A percentile compares a stretch with the other conserved stretches of the same genome.
phyloP scores from a whole-genome alignment of 768 basidiomycete species.

The Mycena kentingensis region DNA sequence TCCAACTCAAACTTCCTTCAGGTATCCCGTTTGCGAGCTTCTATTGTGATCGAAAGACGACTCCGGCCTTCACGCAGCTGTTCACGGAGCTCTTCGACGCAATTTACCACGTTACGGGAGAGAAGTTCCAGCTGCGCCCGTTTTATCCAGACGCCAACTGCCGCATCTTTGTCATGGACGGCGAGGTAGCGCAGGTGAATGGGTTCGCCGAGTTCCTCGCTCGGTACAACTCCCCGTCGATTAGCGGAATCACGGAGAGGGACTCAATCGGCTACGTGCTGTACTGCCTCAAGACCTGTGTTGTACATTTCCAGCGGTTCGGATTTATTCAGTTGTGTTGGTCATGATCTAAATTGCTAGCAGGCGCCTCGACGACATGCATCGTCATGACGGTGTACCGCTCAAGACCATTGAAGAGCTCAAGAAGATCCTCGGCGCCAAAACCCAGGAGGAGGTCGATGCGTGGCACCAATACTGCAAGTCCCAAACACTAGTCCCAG shows the following conservation, averaged over 20 bases:
- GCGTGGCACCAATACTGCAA: slow-evolving; percentile 22
- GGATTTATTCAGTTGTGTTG: background rate
- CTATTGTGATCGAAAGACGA: slow-evolving; percentile 21
- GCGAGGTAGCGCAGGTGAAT: slow-evolving; percentile 5
- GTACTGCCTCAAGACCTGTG: slow-evolving; percentile 8
- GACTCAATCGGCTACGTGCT: background rate
- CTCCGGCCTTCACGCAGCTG: slow-evolving; percentile 14
- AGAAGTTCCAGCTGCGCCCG: slow-evolving; percentile 11
- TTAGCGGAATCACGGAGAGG: slow-evolving; percentile 1
- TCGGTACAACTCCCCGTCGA: slow-evolving; percentile 1
- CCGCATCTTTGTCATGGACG: slow-evolving; percentile 7
- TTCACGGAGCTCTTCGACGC: slow-evolving; percentile 17
- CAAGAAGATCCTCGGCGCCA: slow-evolving; percentile 17
- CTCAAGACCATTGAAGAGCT: slow-evolving; percentile 12
- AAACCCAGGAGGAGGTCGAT: slow-evolving; percentile 15
- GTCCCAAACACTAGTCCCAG: background rate
- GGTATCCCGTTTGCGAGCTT: slow-evolving; percentile 20
- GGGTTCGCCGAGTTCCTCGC: slow-evolving; percentile 3
- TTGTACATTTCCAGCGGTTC: slow-evolving; percentile 5
- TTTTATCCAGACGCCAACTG: slow-evolving; percentile 22
- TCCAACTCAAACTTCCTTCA: no score
- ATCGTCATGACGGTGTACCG: slow-evolving; percentile 1
- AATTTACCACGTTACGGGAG: slow-evolving; percentile 14
- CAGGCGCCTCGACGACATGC: slow-evolving; percentile 25
- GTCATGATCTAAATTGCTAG: background rate